Conservation (phyloP, 2,329 filamentous ascomycete species). For the Lecanicillium sp. region DNA sequence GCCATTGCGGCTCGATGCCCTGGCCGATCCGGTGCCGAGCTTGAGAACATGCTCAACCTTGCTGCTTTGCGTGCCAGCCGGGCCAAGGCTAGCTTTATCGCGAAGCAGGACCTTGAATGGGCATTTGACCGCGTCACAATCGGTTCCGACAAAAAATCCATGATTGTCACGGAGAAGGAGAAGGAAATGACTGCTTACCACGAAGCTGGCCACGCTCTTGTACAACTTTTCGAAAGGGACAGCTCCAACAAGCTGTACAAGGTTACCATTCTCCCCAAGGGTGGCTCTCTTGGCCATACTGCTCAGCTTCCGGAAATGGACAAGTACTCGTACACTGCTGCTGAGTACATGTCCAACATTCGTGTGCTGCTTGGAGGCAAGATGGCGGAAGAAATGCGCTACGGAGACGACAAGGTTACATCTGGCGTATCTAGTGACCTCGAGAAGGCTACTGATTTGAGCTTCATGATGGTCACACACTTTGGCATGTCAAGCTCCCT, state of each 20-base stretch:
- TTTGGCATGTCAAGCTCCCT: slow-evolving; percentile 84
- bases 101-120: slow-evolving; percentile 83
- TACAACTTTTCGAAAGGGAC: slow-evolving; percentile 70
- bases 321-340: slow-evolving; percentile 80
- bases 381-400: slow-evolving; percentile 85
- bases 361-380: slow-evolving; percentile 80
- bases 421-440: slow-evolving; percentile 83
- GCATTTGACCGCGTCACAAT: slow-evolving; percentile 97
- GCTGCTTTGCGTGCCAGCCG: slow-evolving; percentile 92
- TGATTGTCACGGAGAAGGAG: slow-evolving; percentile 86
- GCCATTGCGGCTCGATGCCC: slow-evolving; percentile 80
- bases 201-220: slow-evolving; percentile 90
- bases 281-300: slow-evolving; percentile 77
- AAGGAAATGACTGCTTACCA: slow-evolving; percentile 95
- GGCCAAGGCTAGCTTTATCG: slow-evolving; percentile 66
- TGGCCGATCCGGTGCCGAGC: slow-evolving; percentile 88
- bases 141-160: slow-evolving; percentile 85
- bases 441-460: slow-evolving; percentile 68
- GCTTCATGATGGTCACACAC: slow-evolving; percentile 79
- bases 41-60: slow-evolving; percentile 96
- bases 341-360: slow-evolving; percentile 72
- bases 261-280: slow-evolving; percentile 91
- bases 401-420: slow-evolving; percentile 83
- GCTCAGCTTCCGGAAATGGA: slow-evolving; percentile 85
- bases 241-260: slow-evolving; percentile 80